Conservation (phyloP, 192 early-diverging fungal genomes). For the Coemansia sp. region DNA sequence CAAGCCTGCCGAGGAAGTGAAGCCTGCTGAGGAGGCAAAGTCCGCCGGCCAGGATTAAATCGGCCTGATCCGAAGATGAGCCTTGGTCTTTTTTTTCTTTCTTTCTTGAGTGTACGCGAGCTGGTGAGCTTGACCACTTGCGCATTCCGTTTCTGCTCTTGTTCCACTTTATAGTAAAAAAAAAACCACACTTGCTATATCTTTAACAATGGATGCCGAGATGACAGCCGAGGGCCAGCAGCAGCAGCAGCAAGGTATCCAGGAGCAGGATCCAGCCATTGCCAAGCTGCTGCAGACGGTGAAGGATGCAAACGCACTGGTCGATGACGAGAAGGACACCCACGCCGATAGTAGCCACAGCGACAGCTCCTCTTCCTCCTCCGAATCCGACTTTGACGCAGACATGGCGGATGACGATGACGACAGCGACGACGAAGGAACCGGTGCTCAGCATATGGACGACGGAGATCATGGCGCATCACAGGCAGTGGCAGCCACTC, state of each 20-base stretch:
- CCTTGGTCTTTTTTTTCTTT: conserved; percentile 3
- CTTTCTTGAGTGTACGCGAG: too few species aligned
- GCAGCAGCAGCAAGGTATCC: background rate
- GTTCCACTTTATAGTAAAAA: background rate
- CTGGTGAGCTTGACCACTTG: too few species aligned
- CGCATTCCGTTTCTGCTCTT: background rate
- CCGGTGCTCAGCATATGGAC: conserved; percentile 3
- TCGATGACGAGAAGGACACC: background rate
- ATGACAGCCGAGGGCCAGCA: background rate
- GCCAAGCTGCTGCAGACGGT: conserved; percentile 13
- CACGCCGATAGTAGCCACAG: conserved; percentile 1
- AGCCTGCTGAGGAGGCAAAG: too few species aligned
- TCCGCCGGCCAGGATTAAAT: too few species aligned
- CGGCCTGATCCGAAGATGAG: too few species aligned
- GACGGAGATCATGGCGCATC: conserved; percentile 6
- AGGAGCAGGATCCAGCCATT: background rate
- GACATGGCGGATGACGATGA: conserved; percentile 14
- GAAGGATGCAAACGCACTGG: conserved; percentile 7
- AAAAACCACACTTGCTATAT: too few species aligned
- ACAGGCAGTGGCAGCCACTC: conserved; percentile 18
- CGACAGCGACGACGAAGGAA: conserved; percentile 3
- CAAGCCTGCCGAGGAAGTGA: too few species aligned
- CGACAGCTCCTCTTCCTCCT: conserved; percentile 4
- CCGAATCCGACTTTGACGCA: conserved; percentile 5
- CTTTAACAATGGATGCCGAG: background rate